Conservation (phyloP, 306 rosid genomes). For the Vicia villosa region DNA sequence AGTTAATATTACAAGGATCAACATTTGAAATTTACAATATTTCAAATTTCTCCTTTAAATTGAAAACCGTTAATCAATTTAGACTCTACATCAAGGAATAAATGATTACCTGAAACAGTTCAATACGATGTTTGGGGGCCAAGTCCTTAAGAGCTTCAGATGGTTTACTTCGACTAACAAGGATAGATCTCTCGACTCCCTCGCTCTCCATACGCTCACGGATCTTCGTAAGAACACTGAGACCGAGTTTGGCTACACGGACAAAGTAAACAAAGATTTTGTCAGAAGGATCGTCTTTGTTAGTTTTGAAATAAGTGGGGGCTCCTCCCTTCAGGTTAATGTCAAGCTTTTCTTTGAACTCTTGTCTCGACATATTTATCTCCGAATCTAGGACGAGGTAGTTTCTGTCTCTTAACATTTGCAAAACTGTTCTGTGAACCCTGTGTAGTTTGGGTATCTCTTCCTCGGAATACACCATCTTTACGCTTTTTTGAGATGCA, state of each 20-base stretch:
- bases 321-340: not conserved
- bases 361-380: not conserved
- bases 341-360: not conserved
- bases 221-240: not conserved
- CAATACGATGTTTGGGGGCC: conserved; percentile 53
- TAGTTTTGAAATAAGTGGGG: not conserved
- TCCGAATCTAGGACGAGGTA: not conserved
- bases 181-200: not conserved
- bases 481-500: not conserved
- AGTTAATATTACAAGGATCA: not conserved
- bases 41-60: not conserved
- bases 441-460: not conserved
- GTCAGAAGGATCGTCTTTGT: not conserved
- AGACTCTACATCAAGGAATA: not conserved
- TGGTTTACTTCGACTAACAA: not conserved
- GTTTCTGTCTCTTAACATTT: conserved; percentile 10
- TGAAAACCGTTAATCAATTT: not conserved
- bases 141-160: conserved; percentile 29
- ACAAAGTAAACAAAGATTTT: not conserved
- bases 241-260: not conserved
- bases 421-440: not conserved
- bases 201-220: not conserved
- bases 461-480: not conserved
- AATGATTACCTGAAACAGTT: conserved; percentile 53
- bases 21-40: not conserved